These are phyloP conservation scores for Ramaria sp. DNA, from an alignment of 768 basidiomycete species.

Conservation along the genomic window DNA sequence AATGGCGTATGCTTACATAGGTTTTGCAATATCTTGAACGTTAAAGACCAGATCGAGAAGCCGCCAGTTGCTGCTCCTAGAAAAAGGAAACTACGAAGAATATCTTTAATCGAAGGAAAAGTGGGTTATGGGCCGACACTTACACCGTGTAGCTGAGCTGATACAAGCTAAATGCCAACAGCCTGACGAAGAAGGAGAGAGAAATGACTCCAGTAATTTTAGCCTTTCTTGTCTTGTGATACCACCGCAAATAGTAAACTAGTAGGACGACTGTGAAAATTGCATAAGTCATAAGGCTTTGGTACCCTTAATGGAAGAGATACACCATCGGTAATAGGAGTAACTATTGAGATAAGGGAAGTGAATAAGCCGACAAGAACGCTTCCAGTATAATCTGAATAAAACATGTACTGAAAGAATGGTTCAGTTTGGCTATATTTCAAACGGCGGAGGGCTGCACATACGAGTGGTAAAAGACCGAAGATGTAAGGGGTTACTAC, in stretches of 20 bases:
- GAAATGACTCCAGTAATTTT: neutral
- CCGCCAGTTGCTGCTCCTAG: neutral
- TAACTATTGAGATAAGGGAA: neutral
- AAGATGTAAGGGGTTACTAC: conserved; percentile 2
- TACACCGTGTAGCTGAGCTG: neutral
- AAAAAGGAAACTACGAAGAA: neutral
- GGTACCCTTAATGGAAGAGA: neutral
- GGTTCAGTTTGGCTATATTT: neutral
- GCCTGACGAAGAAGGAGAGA: neutral
- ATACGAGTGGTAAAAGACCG: neutral
- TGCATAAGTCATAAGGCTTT: neutral
- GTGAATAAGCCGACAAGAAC: neutral
- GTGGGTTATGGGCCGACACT: neutral
- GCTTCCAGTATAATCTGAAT: neutral
- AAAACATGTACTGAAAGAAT: neutral
- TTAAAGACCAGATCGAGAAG: too few relatives aligned
- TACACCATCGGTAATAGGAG: neutral
- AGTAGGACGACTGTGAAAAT: neutral
- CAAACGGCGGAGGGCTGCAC: too few relatives aligned
- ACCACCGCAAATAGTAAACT: neutral
- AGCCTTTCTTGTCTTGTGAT: neutral
- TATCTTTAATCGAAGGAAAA: neutral
- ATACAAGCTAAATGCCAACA: neutral
- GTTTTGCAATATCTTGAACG: neutral
- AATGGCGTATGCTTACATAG: neutral